Percentiles rank a stretch among this genome's conserved stretches.
These are phyloP conservation scores for Mrakia gelida DNA, from an alignment of 768 basidiomycete species.

Conservation along the genomic window DNA sequence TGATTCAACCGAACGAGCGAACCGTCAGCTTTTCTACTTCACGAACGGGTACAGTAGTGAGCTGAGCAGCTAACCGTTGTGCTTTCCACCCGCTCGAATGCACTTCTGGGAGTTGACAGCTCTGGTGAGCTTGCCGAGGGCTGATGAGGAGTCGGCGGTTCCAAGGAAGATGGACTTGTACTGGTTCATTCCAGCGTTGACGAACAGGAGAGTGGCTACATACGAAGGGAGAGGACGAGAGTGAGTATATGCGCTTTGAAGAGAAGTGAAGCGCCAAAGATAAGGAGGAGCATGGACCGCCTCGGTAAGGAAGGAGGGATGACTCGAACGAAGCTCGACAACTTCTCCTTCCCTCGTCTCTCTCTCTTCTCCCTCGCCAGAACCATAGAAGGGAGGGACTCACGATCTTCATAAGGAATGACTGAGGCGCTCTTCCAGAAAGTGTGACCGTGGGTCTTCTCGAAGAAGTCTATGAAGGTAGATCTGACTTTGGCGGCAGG, in stretches of 20 bases:
- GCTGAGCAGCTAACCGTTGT: constrained; percentile 64
- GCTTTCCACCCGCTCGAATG: constrained; percentile 97
- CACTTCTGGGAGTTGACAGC: constrained; percentile 98
- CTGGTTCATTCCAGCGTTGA: constrained; percentile 84
- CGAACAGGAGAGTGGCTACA: constrained; percentile 78
- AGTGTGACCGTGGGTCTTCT: constrained; percentile 61
- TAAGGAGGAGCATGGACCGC: not conserved
- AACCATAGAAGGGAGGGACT: not conserved
- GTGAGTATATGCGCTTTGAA: not conserved
- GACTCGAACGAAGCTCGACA: not conserved
- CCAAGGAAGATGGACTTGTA: constrained; percentile 98
- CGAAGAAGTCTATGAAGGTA: constrained; percentile 88
- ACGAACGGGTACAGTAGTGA: not conserved
- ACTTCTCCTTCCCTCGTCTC: not conserved
- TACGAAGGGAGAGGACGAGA: not conserved
- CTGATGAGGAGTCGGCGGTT: constrained; percentile 90
- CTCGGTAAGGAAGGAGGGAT: not conserved
- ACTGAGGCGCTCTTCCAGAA: constrained; percentile 88
- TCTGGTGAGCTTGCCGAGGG: constrained; percentile 81
- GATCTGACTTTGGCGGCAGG: constrained; percentile 76
- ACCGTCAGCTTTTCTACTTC: not conserved
- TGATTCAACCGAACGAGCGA: not conserved
- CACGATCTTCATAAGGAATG: constrained; percentile 88
- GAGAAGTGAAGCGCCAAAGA: not conserved
- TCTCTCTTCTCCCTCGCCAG: not conserved